phyloP scores from a whole-genome alignment of 225 moss, liverwort and hornwort genomes.

The Polytrichum formosum region DNA sequence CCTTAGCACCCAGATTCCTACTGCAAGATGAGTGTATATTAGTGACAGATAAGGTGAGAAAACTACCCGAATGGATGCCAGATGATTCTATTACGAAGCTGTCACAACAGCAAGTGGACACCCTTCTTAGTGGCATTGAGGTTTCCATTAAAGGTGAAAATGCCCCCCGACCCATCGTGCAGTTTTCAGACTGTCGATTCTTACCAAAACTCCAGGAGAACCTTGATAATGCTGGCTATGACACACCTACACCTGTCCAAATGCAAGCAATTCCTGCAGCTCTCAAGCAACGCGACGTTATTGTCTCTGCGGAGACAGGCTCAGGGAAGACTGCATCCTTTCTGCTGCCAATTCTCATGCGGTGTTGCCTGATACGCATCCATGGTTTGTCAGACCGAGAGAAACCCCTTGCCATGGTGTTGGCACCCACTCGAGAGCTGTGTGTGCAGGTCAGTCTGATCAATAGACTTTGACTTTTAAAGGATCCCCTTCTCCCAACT shows the following conservation, averaged over 20 bases:
- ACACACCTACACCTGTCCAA: slow-evolving; percentile 60
- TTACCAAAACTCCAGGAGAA: slow-evolving; percentile 47
- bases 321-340: slow-evolving; percentile 58
- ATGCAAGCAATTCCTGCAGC: slow-evolving; percentile 67
- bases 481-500: no score
- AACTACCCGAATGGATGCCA: slow-evolving; percentile 38
- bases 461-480: no score
- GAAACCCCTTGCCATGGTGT: slow-evolving; percentile 58
- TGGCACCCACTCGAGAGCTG: slow-evolving; percentile 60
- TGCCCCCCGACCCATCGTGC: slow-evolving; percentile 46
- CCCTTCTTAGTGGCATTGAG: slow-evolving; percentile 27
- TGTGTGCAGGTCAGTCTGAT: slow-evolving; percentile 21
- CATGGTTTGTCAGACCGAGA: slow-evolving; percentile 25
- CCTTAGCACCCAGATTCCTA: slow-evolving; percentile 6
- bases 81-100: slow-evolving; percentile 25
- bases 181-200: slow-evolving; percentile 56
- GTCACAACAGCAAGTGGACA: slow-evolving; percentile 41
- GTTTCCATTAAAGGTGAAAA: slow-evolving; percentile 45
- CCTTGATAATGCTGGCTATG: slow-evolving; percentile 42
- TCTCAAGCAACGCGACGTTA: slow-evolving; percentile 42
- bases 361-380: slow-evolving; percentile 38
- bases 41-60: slow-evolving; percentile 23
- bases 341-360: slow-evolving; percentile 35
- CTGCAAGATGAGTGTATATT: slow-evolving; percentile 38
- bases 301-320: slow-evolving; percentile 59